Evolutionary conservation across 768 basidiomycete species (phyloP).

Genomic region (Tephrocybe sp.): DNA sequence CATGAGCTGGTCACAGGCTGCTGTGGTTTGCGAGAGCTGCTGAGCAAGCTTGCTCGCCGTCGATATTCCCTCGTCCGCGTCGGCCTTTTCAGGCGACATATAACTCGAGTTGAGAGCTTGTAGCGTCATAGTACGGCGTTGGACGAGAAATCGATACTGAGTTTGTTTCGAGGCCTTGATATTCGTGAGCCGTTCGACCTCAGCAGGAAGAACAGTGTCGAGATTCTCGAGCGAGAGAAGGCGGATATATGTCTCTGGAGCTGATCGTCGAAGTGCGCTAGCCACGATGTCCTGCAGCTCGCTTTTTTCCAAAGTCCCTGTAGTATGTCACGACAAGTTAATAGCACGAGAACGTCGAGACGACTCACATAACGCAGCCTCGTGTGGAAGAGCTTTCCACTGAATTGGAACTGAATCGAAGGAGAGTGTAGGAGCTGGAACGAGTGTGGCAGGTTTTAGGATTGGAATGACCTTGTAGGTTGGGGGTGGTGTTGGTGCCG

Average conservation of each 20-base stretch:
- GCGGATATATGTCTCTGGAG: slow-evolving; percentile 68
- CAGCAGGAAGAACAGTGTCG: slow-evolving; percentile 55
- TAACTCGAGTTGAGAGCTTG: slow-evolving; percentile 64
- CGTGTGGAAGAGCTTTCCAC: slow-evolving; percentile 68
- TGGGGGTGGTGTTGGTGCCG: slow-evolving; percentile 4
- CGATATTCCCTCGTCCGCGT: slow-evolving; percentile 33
- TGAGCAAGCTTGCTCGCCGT: slow-evolving; percentile 41
- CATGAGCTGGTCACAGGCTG: slow-evolving; percentile 55
- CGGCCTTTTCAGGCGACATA: slow-evolving; percentile 28
- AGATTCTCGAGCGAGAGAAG: slow-evolving; percentile 61
- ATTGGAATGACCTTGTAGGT: slow-evolving; percentile 14
- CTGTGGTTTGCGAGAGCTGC: slow-evolving; percentile 60
- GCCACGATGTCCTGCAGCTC: slow-evolving; percentile 73
- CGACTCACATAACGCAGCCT: slow-evolving; percentile 57
- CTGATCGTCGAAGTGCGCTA: slow-evolving; percentile 65
- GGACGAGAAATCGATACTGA: slow-evolving; percentile 65
- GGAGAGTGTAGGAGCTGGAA: slow-evolving; percentile 46
- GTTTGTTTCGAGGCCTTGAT: slow-evolving; percentile 56
- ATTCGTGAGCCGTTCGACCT: slow-evolving; percentile 53
- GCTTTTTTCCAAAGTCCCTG: slow-evolving; percentile 57
- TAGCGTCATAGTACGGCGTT: slow-evolving; percentile 65
- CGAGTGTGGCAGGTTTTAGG: slow-evolving; percentile 31
- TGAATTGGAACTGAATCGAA: slow-evolving; percentile 57
- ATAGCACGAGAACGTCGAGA: slow-evolving; percentile 1
- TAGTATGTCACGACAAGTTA: background rate